These are phyloP conservation scores for Citrus sp. DNA, from an alignment of 345 rosid genomes.

Conservation along the genomic window DNA sequence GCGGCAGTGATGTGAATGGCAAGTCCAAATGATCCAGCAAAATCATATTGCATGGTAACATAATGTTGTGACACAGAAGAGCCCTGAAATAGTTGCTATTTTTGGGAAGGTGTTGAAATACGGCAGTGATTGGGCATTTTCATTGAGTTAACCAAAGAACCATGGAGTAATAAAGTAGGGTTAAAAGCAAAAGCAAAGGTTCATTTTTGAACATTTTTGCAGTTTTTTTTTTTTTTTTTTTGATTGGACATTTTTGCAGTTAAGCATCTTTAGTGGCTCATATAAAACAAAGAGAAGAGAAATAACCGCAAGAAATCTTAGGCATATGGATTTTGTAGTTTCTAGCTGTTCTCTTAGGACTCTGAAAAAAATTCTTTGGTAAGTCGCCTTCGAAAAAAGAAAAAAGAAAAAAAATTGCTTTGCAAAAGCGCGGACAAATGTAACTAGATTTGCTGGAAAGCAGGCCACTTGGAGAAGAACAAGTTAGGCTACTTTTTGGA, in stretches of 20 bases:
- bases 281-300: constrained; percentile 18
- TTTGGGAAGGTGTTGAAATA: not conserved
- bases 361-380: not conserved
- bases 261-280: constrained; percentile 21
- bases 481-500: not conserved
- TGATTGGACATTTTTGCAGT: not conserved
- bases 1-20: not conserved
- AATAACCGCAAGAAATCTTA: not conserved
- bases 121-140: constrained; percentile 19
- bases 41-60: not conserved
- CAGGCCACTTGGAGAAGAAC: constrained; percentile 11
- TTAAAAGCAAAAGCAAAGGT: not conserved
- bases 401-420: not conserved
- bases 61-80: not conserved
- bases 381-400: not conserved
- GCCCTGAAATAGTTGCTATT: constrained; percentile 9
- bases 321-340: not conserved
- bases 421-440: constrained; percentile 4
- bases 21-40: constrained; percentile 17
- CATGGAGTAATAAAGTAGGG: not conserved
- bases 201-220: constrained; percentile 2
- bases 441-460: constrained; percentile 18
- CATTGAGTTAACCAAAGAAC: constrained; percentile 5
- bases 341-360: not conserved
- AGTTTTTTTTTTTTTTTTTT: not conserved